Evolutionary conservation across 2,329 filamentous ascomycete species (phyloP), one percentile per base, ranked within the genome.

Genomic region (Myriosclerotinia scirpicola): DNA sequence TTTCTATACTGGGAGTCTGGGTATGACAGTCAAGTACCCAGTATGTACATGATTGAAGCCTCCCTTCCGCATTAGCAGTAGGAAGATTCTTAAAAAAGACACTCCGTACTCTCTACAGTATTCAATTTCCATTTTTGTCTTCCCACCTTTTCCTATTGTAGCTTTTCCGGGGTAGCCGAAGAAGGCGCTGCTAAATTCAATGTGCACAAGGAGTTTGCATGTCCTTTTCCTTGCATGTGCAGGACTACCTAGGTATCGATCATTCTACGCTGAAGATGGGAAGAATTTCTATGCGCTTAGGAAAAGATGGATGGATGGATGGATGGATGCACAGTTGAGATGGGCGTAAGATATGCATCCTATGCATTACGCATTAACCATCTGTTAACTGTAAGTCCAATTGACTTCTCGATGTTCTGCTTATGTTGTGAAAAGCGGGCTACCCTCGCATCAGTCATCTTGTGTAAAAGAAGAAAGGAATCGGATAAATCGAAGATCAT

Each of bases 141-240:
- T 17, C 26, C 15, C 5, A 20, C 59, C 59, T 34, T 50, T 63
- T n/a, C 36, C 15, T 54, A 26, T 14, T 63, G 7, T 54, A 54
- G 12, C 22, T 54, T 54, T 54, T 30, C 60, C 60, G 60, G 48
- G 12, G 52, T 54, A 36, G 7, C 60, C 60, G 60, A 63, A 36
- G 60, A 63, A 40, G 40, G 60, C 60, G 60, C 50, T 42, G 48
- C 48, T 26, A 54, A 63, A 40, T 17, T 42, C 17, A 42, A 54
- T 26, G 26, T 40, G 48, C 60, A 42, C 38, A n/a, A 26, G 55
- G 22, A 44, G 26, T 26, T 26, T 34, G 30, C 22, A 2, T 58
- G 11, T 36, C 30, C 52, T 36, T 54, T 58, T n/a, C 55, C 22
- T 46, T 46, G 55, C 55, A 46, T 58, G 26, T 58, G 55, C 55